These are phyloP conservation scores for Xylariomycetidae sp. DNA, from an alignment of 2,329 filamentous ascomycete genomes.

Conservation along the genomic window DNA sequence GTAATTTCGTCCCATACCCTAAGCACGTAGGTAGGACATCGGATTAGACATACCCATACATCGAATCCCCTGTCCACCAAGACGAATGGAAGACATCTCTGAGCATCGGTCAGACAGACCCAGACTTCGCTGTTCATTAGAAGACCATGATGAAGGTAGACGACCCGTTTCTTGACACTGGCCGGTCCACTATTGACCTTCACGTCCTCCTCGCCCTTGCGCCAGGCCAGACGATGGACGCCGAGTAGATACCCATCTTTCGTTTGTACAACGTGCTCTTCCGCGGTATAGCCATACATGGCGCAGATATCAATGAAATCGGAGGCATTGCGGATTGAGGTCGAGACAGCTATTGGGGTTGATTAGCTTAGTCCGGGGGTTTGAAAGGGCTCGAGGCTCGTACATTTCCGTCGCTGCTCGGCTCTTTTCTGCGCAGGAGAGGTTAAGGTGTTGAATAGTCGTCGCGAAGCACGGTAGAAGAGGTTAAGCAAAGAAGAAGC, in stretches of 20 bases:
- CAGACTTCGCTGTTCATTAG: conserved; percentile 99
- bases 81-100: conserved; percentile 82
- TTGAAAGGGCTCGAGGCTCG: too few species aligned
- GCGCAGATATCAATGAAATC: conserved; percentile 95
- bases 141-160: conserved; percentile 92
- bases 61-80: conserved; percentile 90
- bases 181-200: conserved; percentile 69
- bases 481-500: conserved; percentile 76
- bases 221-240: conserved; percentile 80
- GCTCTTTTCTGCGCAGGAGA: conserved; percentile 65
- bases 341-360: conserved; percentile 54
- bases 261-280: conserved; percentile 95
- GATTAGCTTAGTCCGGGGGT: background rate
- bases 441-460: conserved; percentile 74
- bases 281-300: conserved; percentile 85
- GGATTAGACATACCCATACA: conserved; percentile 68
- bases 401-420: conserved; percentile 62
- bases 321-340: conserved; percentile 75
- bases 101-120: conserved; percentile 84
- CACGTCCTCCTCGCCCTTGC: conserved; percentile 72
- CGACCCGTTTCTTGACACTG: conserved; percentile 73
- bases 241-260: conserved; percentile 90
- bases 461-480: conserved; percentile 77
- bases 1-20: too few species aligned
- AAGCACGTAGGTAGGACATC: background rate